A percentile compares a stretch with the other conserved stretches of the same genome.
Conservation (phyloP, 2,329 filamentous ascomycete genomes). For the Penicillium sp. region DNA sequence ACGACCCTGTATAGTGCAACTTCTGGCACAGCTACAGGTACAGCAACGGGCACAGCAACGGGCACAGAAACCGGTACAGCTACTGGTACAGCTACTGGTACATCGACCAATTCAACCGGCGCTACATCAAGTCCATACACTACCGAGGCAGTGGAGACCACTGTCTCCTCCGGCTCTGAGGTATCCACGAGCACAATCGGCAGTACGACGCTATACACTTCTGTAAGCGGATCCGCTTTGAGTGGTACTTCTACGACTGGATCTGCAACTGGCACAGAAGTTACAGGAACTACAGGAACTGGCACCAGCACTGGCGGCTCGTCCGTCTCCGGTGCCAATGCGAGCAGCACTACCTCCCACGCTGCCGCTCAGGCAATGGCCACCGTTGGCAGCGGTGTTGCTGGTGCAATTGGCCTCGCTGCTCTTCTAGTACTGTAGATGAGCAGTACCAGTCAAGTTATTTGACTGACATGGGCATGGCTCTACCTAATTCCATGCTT, state of each 20-base stretch:
- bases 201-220: constrained; percentile 21
- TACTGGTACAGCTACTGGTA: constrained; percentile 14
- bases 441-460: not conserved
- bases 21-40: constrained; percentile 16
- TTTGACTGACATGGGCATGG: not conserved
- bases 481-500: not conserved
- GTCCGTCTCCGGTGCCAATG: constrained; percentile 18
- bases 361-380: constrained; percentile 28
- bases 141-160: constrained; percentile 11
- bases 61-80: too few relatives aligned
- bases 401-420: constrained; percentile 40
- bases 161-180: constrained; percentile 14
- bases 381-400: constrained; percentile 28
- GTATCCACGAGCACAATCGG: constrained; percentile 19
- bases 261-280: not conserved
- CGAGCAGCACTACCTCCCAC: constrained; percentile 16
- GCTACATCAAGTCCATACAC: constrained; percentile 20
- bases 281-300: constrained; percentile 14
- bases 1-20: constrained; percentile 17
- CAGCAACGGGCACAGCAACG: too few relatives aligned
- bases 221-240: constrained; percentile 12
- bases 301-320: constrained; percentile 14
- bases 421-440: constrained; percentile 40
- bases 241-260: not conserved
- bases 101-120: constrained; percentile 15